These are phyloP conservation scores for Polysphondylium violaceum DNA, from an alignment of 78 protist genomes.

Conservation along the genomic window DNA sequence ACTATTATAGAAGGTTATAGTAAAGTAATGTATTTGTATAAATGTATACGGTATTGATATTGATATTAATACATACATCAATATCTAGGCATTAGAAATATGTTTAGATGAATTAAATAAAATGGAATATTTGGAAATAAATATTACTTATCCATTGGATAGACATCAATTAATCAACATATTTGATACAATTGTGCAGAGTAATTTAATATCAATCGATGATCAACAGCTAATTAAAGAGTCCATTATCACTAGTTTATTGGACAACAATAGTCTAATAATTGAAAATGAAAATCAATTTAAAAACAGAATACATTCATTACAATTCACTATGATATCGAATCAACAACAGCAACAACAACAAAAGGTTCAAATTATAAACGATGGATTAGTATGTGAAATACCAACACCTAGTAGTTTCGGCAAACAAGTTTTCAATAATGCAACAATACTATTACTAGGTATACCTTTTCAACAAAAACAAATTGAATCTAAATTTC, in stretches of 20 bases:
- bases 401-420: background rate
- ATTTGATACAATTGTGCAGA: constrained; percentile 1
- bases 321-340: too few species aligned
- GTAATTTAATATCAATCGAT: too few species aligned
- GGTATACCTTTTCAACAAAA: background rate
- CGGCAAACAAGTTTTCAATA: background rate
- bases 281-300: too few species aligned
- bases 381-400: background rate
- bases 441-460: background rate
- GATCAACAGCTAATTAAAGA: too few species aligned
- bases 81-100: background rate
- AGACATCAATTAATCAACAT: constrained; percentile 3
- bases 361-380: background rate
- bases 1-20: constrained; percentile 9
- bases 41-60: background rate
- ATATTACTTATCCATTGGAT: background rate
- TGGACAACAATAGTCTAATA: background rate
- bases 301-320: too few species aligned
- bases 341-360: background rate
- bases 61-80: background rate
- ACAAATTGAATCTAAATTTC: constrained; percentile 4
- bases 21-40: background rate
- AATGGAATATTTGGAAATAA: background rate
- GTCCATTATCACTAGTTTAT: too few species aligned
- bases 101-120: background rate